Evolutionary conservation across 2,329 filamentous ascomycete genomes (phyloP), one percentile per base, ranked within the genome.

Genomic region (Fusarium sp.): DNA sequence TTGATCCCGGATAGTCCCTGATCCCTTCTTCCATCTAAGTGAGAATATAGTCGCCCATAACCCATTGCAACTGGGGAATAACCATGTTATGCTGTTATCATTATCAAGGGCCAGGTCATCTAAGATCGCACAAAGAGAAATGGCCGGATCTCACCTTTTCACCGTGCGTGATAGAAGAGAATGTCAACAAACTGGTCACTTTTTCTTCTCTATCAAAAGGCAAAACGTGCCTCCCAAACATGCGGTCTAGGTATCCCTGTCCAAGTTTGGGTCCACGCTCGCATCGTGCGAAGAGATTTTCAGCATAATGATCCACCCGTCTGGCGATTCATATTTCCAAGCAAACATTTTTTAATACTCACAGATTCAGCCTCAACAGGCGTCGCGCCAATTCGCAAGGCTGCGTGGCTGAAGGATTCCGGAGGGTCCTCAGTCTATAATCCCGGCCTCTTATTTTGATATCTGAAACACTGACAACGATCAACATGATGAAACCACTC

Each of bases 231-330:
- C 43, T 55, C 51, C 49, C 55, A 52, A 73, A 71, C 61, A 61
- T 69, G 71, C 63, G 68, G 71, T 71, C 71, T 64, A 40, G 66
- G 58, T 54, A 73, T 71, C 71, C 71, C 69, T 73, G 71, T 60
- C 58, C 39, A 61, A 42, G 50, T 47, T 59, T 46, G 52, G 70
- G 42, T 46, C 58, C 62, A 54, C 56, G 52, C 61, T 55, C 56
- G 56, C 62, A 66, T 55, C 52, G 41, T 47, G 58, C 48, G 58
- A 66, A 69, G 65, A 67, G 60, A 51, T 73, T 73, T 73, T 60
- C 64, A 66, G 53, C 63, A 66, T 58, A 45, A 61, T 54, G 70
- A 64, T 73, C 70, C 72, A 73, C 72, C 61, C 45, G 29, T 65
- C 59, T 67, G 50, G 72, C 58, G 63, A 71, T 69, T 69, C 18